Conservation (phyloP, 768 basidiomycete species). For the Podaxis sp. region DNA sequence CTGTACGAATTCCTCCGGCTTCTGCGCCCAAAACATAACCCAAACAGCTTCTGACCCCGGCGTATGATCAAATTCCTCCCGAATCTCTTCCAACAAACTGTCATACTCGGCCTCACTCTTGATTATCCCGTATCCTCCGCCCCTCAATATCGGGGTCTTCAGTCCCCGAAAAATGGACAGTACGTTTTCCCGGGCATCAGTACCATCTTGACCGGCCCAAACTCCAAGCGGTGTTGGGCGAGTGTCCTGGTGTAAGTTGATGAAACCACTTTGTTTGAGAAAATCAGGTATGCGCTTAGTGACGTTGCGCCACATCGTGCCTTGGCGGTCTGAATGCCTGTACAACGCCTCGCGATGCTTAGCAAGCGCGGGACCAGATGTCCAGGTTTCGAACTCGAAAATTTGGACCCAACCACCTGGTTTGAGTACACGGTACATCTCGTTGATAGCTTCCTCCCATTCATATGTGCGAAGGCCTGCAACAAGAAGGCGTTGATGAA, state of each 20-base stretch:
- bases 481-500: conserved; percentile 16
- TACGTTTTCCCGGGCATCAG: conserved; percentile 3
- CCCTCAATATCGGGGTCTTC: background rate
- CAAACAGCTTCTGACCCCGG: background rate
- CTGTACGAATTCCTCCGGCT: background rate
- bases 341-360: conserved; percentile 3
- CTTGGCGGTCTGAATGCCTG: background rate
- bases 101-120: conserved; percentile 4
- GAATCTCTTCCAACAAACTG: background rate
- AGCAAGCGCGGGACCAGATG: conserved; percentile 4
- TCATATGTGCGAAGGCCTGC: background rate
- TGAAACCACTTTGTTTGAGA: conserved; percentile 1
- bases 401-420: conserved; percentile 15
- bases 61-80: conserved; percentile 3
- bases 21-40: conserved; percentile 5
- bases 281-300: background rate
- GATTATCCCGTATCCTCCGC: conserved; percentile 4
- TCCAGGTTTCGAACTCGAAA: conserved; percentile 1
- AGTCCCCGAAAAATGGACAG: background rate
- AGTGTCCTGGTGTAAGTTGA: background rate
- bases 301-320: background rate
- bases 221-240: conserved; percentile 2
- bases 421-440: conserved; percentile 10
- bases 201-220: conserved; percentile 7
- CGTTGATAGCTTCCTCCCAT: conserved; percentile 8